phyloP scores from a whole-genome alignment of 1,284 basidiomycete species.

The Trichosporon faecale region DNA sequence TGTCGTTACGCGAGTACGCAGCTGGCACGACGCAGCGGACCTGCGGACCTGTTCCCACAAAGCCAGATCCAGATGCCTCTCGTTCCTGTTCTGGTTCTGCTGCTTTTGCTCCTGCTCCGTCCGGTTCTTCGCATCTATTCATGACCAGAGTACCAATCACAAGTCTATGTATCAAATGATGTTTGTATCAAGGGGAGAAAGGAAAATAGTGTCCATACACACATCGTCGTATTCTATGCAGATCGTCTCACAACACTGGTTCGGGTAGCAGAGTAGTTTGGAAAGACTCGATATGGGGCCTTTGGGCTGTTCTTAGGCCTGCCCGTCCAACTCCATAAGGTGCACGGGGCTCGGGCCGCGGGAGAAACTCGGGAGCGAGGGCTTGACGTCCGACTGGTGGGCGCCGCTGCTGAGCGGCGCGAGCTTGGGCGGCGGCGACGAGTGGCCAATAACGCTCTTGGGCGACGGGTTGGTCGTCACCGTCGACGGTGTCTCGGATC shows the following conservation, averaged over 20 bases:
- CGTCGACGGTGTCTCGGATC: constrained; percentile 21
- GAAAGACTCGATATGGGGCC: no score
- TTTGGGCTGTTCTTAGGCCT: constrained; percentile 14
- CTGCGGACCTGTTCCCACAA: not conserved
- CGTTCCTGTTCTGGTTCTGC: not conserved
- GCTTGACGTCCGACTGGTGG: constrained; percentile 22
- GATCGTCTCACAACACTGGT: constrained; percentile 4
- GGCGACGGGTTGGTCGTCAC: constrained; percentile 29
- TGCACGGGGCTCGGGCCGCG: constrained; percentile 26
- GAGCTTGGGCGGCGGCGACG: constrained; percentile 35
- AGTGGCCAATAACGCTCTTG: constrained; percentile 28
- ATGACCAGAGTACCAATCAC: constrained; percentile 15
- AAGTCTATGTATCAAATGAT: constrained; percentile 15
- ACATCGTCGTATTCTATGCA: constrained; percentile 8
- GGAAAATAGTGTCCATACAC: constrained; percentile 7
- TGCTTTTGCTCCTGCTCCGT: no score
- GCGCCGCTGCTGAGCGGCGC: constrained; percentile 34
- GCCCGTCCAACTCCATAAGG: constrained; percentile 30
- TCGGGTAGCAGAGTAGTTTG: not conserved
- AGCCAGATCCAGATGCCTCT: not conserved
- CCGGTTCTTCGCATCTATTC: constrained; percentile 15
- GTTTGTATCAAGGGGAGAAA: constrained; percentile 6
- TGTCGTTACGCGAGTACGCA: no score
- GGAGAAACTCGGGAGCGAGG: constrained; percentile 23
- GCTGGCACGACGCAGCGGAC: no score